phyloP scores from a whole-genome alignment of 768 basidiomycete genomes.

The Pleurotus sapidus region DNA sequence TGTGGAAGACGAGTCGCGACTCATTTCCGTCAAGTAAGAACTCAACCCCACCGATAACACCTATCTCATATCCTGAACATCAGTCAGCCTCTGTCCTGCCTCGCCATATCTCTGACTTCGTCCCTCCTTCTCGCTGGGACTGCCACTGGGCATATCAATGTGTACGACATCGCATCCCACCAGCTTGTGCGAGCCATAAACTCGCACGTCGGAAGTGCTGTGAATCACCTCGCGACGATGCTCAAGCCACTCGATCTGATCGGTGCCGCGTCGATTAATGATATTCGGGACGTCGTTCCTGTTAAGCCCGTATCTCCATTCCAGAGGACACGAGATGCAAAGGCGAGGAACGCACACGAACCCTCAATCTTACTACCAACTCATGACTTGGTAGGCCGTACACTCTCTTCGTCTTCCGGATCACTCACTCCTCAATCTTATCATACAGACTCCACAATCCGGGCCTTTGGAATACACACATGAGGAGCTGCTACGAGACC shows the following conservation, averaged over 20 bases:
- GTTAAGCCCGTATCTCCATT: conserved; percentile 66
- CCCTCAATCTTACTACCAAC: conserved; percentile 59
- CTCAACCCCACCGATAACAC: conserved; percentile 3
- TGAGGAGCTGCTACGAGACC: conserved; percentile 62
- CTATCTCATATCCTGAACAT: conserved; percentile 1
- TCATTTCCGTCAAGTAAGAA: conserved; percentile 71
- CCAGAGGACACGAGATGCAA: conserved; percentile 69
- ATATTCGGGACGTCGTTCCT: conserved; percentile 58
- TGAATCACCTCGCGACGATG: conserved; percentile 75
- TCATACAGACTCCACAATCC: conserved; percentile 18
- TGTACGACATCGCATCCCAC: conserved; percentile 89
- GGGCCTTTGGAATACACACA: conserved; percentile 37
- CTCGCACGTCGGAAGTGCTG: conserved; percentile 61
- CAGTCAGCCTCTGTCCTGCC: conserved; percentile 70
- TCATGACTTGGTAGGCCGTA: conserved; percentile 36
- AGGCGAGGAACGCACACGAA: conserved; percentile 67
- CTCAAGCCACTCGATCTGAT: conserved; percentile 86
- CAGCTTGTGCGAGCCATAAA: conserved; percentile 83
- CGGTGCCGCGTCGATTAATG: conserved; percentile 40
- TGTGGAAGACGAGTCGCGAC: conserved; percentile 58
- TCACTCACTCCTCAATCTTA: neutral
- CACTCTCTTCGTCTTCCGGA: neutral
- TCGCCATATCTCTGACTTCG: conserved; percentile 76
- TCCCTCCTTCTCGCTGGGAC: conserved; percentile 85
- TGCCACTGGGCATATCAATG: conserved; percentile 61